These are phyloP conservation scores for Trypanosoma scelopori DNA, from an alignment of 208 protist genomes.

Conservation along the genomic window DNA sequence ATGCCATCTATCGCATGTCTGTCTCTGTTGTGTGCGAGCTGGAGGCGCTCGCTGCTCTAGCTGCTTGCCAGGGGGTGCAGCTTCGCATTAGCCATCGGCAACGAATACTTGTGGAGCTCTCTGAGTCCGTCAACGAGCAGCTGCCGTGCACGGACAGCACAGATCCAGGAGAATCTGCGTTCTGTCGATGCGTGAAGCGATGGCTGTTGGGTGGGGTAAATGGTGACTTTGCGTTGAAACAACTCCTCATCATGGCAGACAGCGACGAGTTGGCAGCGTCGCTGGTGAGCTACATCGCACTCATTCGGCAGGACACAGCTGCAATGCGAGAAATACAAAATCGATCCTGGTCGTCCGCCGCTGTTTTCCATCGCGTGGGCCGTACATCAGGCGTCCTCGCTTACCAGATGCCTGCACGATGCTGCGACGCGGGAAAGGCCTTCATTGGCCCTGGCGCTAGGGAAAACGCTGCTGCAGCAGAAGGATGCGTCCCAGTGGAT, in stretches of 20 bases:
- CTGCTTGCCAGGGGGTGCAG: constrained; percentile 10
- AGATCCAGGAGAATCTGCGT: background rate
- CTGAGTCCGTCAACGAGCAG: constrained; percentile 15
- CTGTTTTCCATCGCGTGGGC: background rate
- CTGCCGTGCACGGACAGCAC: background rate
- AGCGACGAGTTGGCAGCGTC: constrained; percentile 4
- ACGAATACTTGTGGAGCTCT: constrained; percentile 24
- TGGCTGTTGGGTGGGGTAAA: constrained; percentile 14
- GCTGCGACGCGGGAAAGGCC: too few relatives aligned
- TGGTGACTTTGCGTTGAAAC: background rate
- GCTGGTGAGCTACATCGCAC: constrained; percentile 21
- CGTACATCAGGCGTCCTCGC: background rate
- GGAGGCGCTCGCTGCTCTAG: constrained; percentile 15
- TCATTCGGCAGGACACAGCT: constrained; percentile 12
- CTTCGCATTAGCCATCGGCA: constrained; percentile 20
- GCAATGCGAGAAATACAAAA: constrained; percentile 10
- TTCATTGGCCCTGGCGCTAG: background rate
- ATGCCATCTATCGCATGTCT: constrained; percentile 29
- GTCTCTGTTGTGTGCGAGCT: constrained; percentile 23
- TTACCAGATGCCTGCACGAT: background rate
- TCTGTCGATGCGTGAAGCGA: constrained; percentile 8
- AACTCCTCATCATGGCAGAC: background rate
- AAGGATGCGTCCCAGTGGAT: background rate
- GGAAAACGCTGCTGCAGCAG: background rate
- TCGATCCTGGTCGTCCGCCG: background rate